A percentile compares a stretch with the other conserved stretches of the same genome.
Conservation (phyloP, 495 filamentous ascomycete species). For the Penicillium atrosanguineum region DNA sequence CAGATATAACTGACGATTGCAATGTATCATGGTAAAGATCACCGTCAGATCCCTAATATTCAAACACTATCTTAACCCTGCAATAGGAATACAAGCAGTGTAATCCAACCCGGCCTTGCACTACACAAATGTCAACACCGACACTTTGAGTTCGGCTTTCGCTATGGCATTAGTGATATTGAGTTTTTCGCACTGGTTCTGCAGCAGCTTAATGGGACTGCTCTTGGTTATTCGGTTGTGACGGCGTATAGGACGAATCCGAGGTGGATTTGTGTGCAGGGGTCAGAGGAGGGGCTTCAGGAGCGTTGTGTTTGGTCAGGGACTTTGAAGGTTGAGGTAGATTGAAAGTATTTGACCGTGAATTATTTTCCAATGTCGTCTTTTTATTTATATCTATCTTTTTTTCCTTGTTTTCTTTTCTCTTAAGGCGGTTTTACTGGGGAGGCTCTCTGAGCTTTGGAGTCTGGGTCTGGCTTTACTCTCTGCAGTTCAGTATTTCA, state of each 20-base stretch:
- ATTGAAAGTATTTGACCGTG: background rate
- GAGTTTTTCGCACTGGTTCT: constrained; percentile 11
- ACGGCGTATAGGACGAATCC: constrained; percentile 3
- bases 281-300: background rate
- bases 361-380: too few relatives aligned
- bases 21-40: background rate
- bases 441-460: too few relatives aligned
- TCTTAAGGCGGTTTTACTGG: too few relatives aligned
- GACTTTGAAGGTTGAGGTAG: constrained; percentile 1
- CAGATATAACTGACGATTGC: background rate
- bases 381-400: too few relatives aligned
- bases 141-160: constrained; percentile 14
- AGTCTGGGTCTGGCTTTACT: too few relatives aligned
- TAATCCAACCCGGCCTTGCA: constrained; percentile 10
- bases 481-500: too few relatives aligned
- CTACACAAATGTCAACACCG: constrained; percentile 4
- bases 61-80: background rate
- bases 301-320: constrained; percentile 5
- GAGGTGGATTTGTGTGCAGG: constrained; percentile 6
- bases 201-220: background rate
- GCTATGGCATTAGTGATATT: constrained; percentile 15
- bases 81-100: constrained; percentile 11
- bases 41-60: background rate
- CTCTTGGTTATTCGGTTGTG: constrained; percentile 1
- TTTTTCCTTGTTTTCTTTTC: too few relatives aligned